Conservation (phyloP, 805 yeast genomes). For the Huiozyma naganishii region DNA sequence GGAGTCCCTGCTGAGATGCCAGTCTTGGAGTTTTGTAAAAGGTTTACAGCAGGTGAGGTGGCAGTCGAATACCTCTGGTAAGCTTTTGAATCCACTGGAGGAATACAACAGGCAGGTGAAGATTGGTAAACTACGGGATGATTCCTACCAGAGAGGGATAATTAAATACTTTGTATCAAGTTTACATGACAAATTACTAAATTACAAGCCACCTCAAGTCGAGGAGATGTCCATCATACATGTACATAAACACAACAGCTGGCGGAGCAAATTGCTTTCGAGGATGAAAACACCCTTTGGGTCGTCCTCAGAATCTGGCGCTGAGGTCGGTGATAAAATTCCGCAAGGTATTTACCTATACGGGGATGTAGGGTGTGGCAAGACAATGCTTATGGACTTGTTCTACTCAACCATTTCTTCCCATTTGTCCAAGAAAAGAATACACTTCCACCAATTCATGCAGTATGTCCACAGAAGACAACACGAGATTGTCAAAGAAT, state of each 20-base stretch:
- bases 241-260: not conserved
- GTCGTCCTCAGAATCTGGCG: slow-evolving; percentile 2
- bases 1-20: no score
- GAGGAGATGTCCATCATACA: slow-evolving; percentile 30
- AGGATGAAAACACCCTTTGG: not conserved
- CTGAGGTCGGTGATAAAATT: slow-evolving; percentile 26
- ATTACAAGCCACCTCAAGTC: slow-evolving; percentile 56
- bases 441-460: slow-evolving; percentile 97
- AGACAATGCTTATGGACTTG: slow-evolving; percentile 95
- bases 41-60: no score
- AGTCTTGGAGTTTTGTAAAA: no score
- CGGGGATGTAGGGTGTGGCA: slow-evolving; percentile 98
- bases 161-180: slow-evolving; percentile 45
- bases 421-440: slow-evolving; percentile 64
- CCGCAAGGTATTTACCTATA: slow-evolving; percentile 85
- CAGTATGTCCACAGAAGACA: slow-evolving; percentile 82
- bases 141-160: slow-evolving; percentile 69
- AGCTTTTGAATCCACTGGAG: slow-evolving; percentile 31
- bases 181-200: slow-evolving; percentile 42
- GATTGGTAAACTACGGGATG: slow-evolving; percentile 51
- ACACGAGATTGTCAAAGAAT: slow-evolving; percentile 57
- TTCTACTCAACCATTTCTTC: slow-evolving; percentile 77
- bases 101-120: slow-evolving; percentile 41
- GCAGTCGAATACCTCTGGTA: no score
- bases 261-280: not conserved